Conservation (phyloP, 2,329 filamentous ascomycete genomes). For the Ophiostoma quercus region DNA sequence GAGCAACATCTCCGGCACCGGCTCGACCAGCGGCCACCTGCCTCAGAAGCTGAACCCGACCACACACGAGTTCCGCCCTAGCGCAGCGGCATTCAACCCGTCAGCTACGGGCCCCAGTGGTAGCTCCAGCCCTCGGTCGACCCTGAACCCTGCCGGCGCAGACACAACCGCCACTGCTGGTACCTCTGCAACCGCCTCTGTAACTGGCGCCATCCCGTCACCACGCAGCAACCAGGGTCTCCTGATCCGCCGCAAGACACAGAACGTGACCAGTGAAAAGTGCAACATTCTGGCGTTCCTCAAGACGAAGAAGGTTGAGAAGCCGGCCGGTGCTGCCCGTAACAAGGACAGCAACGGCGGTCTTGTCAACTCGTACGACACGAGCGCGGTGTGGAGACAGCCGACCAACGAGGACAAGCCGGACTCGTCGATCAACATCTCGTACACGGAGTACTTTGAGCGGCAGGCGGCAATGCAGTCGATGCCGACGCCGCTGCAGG, state of each 20-base stretch:
- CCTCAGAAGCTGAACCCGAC: constrained; percentile 58
- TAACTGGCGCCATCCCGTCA: constrained; percentile 15
- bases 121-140: constrained; percentile 65
- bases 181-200: constrained; percentile 24
- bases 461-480: constrained; percentile 45
- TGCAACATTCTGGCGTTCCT: constrained; percentile 51
- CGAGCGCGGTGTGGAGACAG: constrained; percentile 73
- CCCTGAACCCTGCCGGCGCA: constrained; percentile 44
- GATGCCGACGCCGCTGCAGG: constrained; percentile 55
- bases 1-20: constrained; percentile 41
- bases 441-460: constrained; percentile 77
- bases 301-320: constrained; percentile 49
- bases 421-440: constrained; percentile 58
- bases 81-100: constrained; percentile 75
- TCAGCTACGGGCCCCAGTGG: constrained; percentile 53
- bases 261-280: constrained; percentile 66
- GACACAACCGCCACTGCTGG: constrained; percentile 22
- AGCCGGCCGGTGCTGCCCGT: constrained; percentile 36
- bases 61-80: constrained; percentile 78
- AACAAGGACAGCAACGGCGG: constrained; percentile 73
- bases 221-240: constrained; percentile 5
- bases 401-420: constrained; percentile 57
- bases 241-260: constrained; percentile 65
- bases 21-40: constrained; percentile 41
- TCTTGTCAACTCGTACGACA: constrained; percentile 79